Base-by-base conservation (phyloP, 2,329 filamentous ascomycete species). In the Colletotrichum paranaense region DNA sequence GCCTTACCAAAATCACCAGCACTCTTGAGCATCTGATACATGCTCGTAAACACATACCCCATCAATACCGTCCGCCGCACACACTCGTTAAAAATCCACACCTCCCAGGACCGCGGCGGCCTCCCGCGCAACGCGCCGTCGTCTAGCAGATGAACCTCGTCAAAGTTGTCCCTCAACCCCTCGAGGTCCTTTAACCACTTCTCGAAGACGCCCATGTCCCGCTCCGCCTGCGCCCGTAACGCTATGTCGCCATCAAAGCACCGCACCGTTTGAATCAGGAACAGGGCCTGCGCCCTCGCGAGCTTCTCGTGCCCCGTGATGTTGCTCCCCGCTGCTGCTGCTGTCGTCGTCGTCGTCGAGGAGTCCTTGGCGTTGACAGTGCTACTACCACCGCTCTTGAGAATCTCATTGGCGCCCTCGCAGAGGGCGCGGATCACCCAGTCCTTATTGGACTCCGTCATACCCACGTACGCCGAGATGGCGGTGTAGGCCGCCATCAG, bases 51-150 rank as follows among this genome's bases (percentile, higher is more conserved):
- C 1, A 79, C 77, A 53, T 78, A 77, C 0, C 79, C 75, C 70
- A 82, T 80, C 68, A 86, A 72, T 14, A 80, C 75, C 0, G 83
- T 86, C 52, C 84, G 80, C 19, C 85, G 80, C 7, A 81, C 77
- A 69, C 82, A 84, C 77, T 87, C 85, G 4, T 83, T 77, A 16
- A 87, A 80, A 11, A 86, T 70, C 85, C 85, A 87, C 78, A 79
- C 83, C 79, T 87, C 84, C 85, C 85, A 87, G 30, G 78, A 83
- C 64, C 81, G 78, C 1, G 85, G 85, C 26, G 82, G 80, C 30
- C 77, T 78, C 3, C 82, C 80, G 38, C 80, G 78, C 42, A 79
- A 69, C 59, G 70, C 75, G 4, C 72, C 63, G 24, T 74, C 66
- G 2, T 79, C 75, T 57, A 81, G 67, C 11, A 56, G 74, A 73